phyloP scores from a whole-genome alignment of 495 filamentous ascomycete genomes.

The Penicillium canariense region DNA sequence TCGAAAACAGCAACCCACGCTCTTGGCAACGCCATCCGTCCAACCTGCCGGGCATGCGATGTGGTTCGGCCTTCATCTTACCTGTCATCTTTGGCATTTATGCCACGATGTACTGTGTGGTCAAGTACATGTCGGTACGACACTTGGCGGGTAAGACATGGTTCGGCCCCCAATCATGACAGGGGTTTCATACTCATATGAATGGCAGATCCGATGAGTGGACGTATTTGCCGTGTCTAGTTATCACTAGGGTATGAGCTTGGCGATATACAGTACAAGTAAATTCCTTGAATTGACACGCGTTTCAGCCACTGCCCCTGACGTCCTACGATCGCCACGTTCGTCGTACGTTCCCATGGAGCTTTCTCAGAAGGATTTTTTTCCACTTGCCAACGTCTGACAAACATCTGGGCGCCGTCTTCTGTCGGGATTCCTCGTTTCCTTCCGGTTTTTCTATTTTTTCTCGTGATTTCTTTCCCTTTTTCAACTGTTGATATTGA shows the following conservation, averaged over 20 bases:
- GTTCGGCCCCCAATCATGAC: not conserved
- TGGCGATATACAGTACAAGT: not conserved
- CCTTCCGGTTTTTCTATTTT: constrained; percentile 9
- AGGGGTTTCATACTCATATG: not conserved
- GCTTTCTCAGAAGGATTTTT: not conserved
- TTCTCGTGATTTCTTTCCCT: constrained; percentile 1
- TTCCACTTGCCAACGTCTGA: not conserved
- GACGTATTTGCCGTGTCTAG: constrained; percentile 11
- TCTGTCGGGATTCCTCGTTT: constrained; percentile 5
- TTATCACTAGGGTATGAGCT: constrained; percentile 1
- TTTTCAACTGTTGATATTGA: constrained; percentile 12
- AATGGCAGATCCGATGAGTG: constrained; percentile 8
- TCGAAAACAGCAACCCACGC: not conserved
- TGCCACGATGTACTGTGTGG: not conserved
- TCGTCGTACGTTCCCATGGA: not conserved
- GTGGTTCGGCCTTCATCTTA: not conserved
- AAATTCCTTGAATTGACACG: not conserved
- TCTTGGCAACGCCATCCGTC: constrained; percentile 3
- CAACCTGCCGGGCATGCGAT: not conserved
- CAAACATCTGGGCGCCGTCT: not conserved
- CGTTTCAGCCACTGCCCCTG: constrained; percentile 8
- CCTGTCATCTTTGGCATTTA: not conserved
- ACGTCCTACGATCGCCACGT: not conserved
- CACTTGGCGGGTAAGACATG: constrained; percentile 7
- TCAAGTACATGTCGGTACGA: constrained; percentile 10